Evolutionary conservation across 352 stramenopile genomes (phyloP), one percentile per base, ranked within the genome.

Genomic region (Globisporangium polare): DNA sequence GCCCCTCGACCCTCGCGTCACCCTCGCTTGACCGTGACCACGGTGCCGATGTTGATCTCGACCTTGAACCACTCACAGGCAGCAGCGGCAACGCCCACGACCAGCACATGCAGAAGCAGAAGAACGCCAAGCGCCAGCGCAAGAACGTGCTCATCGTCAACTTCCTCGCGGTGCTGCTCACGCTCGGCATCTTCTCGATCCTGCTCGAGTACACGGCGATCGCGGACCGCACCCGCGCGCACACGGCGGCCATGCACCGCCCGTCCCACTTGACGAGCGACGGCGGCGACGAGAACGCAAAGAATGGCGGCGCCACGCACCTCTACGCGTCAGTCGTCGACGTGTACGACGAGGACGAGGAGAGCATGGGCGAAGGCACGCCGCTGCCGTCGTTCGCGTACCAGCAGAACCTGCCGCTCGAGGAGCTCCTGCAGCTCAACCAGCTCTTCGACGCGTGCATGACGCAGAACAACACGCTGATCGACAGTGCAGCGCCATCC

Each of bases 61-160:
- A 46, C 26, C 20, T 58, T 10, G 33, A 33, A 20, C 52, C 52
- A 12, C 33, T 58, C 12, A 35, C 31, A 15, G 13, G n/a, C 52
- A 17, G 31, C 52, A 17, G 9, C 8, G n/a, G 22, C 5, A 13
- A 58, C 0, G 22, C 13, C 51, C 29, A 45, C 9, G 33, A 39
- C 10, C 29, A 56, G 50, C 26, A 37, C 27, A 12, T 17, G 51
- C 10, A 57, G 31, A 57, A 45, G 33, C 37, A 17, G 20, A 31
- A 22, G 10, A 2, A 2, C 7, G 52, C 52, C 52, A 58, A 45
- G 33, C 52, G 52, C 15, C 52, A 58, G 33, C 52, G 52, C 33
- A 58, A 58, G 52, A 58, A 58, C 52, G 52, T 58, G 52, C 33
- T 58, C 31, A 58, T 58, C 52, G n/a, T 58, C 31, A 58, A 58